These are phyloP conservation scores for Canavalia gladiata DNA, from an alignment of 306 rosid genomes.

Conservation along the genomic window DNA sequence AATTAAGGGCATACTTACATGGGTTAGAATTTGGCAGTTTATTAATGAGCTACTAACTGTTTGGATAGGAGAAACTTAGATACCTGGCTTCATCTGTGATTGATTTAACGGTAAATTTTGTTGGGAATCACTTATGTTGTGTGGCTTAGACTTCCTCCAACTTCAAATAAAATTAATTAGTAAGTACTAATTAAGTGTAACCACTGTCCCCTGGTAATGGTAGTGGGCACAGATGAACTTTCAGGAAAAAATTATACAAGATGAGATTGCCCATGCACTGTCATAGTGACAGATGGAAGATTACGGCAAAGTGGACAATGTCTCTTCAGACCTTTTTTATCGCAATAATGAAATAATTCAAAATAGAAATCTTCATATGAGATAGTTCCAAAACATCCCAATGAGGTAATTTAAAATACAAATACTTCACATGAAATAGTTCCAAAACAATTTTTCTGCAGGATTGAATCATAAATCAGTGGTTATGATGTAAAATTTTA, in stretches of 20 bases:
- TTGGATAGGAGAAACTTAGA: not conserved
- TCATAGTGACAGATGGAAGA: not conserved
- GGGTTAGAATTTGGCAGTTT: not conserved
- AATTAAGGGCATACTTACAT: not conserved
- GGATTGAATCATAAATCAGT: too few species aligned
- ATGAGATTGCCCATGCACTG: not conserved
- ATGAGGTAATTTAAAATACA: too few species aligned
- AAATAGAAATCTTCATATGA: too few species aligned
- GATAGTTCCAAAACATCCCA: too few species aligned
- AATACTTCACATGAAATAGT: too few species aligned
- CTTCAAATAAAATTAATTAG: constrained; percentile 2
- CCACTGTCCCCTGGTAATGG: too few species aligned
- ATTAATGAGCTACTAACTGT: not conserved
- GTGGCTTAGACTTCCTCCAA: constrained; percentile 8
- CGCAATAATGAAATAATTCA: too few species aligned
- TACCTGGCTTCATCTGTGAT: constrained; percentile 1
- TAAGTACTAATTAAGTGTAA: not conserved
- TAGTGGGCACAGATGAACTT: not conserved
- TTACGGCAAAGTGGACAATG: not conserved
- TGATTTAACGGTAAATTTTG: not conserved
- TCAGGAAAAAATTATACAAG: not conserved
- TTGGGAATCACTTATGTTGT: not conserved
- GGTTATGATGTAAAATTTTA: too few species aligned
- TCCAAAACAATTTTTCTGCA: too few species aligned
- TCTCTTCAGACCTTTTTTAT: not conserved